phyloP scores from a whole-genome alignment of 257 asterid species.

The Solanum megistacrolobum region DNA sequence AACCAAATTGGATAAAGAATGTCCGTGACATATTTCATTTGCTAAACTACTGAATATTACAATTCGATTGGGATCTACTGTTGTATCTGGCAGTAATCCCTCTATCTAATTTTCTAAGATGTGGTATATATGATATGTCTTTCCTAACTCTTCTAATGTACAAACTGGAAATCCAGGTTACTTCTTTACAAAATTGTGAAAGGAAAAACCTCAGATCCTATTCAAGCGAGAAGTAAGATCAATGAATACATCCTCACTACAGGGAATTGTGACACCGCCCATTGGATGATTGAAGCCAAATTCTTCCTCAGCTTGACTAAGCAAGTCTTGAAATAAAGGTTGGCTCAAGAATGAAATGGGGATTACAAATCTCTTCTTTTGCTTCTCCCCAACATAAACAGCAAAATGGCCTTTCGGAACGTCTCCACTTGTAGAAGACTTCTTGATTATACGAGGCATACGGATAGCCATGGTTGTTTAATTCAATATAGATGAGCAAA shows the following conservation, averaged over 20 bases:
- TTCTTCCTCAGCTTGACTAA: slow-evolving; percentile 17
- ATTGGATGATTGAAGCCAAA: slow-evolving; percentile 20
- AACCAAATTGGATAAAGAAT: not conserved
- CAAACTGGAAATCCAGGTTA: not conserved
- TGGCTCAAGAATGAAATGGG: slow-evolving; percentile 19
- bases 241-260: slow-evolving; percentile 5
- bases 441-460: slow-evolving; percentile 1
- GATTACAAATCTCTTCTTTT: slow-evolving; percentile 15
- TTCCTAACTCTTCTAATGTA: not conserved
- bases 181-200: not conserved
- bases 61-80: not conserved
- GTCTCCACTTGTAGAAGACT: not conserved
- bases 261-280: slow-evolving; percentile 22
- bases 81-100: not conserved
- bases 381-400: slow-evolving; percentile 25
- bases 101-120: not conserved
- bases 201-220: not conserved
- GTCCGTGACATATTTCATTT: not conserved
- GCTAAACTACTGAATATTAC: not conserved
- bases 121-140: not conserved
- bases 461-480: slow-evolving; percentile 10
- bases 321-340: slow-evolving; percentile 11
- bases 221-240: slow-evolving; percentile 1
- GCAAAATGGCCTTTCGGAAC: slow-evolving; percentile 21
- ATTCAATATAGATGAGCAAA: not conserved